Evolutionary conservation across 495 filamentous ascomycete genomes (phyloP).

Genomic region (Aspergillus sclerotiicarbonarius): DNA sequence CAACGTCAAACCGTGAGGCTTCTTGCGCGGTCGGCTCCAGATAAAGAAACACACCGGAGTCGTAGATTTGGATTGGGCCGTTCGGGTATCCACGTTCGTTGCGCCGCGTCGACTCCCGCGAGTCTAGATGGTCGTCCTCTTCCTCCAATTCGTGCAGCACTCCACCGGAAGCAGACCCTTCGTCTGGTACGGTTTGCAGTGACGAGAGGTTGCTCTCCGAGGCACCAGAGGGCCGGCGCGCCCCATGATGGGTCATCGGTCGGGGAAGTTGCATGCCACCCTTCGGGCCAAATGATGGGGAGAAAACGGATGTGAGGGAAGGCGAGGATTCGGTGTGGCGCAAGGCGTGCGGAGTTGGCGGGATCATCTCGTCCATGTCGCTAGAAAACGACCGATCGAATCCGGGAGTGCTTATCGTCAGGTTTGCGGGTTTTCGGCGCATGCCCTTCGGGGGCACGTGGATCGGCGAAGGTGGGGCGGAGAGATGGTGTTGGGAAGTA

Average conservation of each 20-base stretch:
- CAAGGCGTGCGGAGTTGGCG: slow-evolving; percentile 54
- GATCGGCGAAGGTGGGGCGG: slow-evolving; percentile 82
- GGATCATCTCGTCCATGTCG: slow-evolving; percentile 38
- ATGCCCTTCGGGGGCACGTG: slow-evolving; percentile 69
- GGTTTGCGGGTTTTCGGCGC: slow-evolving; percentile 73
- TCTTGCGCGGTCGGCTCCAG: slow-evolving; percentile 85
- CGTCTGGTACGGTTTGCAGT: slow-evolving; percentile 25
- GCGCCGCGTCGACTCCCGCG: slow-evolving; percentile 61
- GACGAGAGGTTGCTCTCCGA: slow-evolving; percentile 31
- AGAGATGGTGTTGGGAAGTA: slow-evolving; percentile 51
- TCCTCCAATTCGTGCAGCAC: slow-evolving; percentile 55
- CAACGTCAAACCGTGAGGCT: slow-evolving; percentile 82
- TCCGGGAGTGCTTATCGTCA: slow-evolving; percentile 66
- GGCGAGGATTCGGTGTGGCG: slow-evolving; percentile 71
- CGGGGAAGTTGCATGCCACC: slow-evolving; percentile 65
- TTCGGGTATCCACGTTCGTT: slow-evolving; percentile 82
- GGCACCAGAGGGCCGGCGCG: slow-evolving; percentile 23
- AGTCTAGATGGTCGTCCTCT: slow-evolving; percentile 75
- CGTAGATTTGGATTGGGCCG: slow-evolving; percentile 88
- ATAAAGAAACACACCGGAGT: slow-evolving; percentile 89
- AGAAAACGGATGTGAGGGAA: slow-evolving; percentile 56
- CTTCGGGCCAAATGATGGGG: slow-evolving; percentile 55
- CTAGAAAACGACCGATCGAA: slow-evolving; percentile 41
- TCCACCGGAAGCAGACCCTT: slow-evolving; percentile 23
- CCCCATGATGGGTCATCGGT: slow-evolving; percentile 39